Evolutionary conservation across 805 yeast species (phyloP), one percentile per base, ranked within the genome.

Genomic region (Candida ficus): DNA sequence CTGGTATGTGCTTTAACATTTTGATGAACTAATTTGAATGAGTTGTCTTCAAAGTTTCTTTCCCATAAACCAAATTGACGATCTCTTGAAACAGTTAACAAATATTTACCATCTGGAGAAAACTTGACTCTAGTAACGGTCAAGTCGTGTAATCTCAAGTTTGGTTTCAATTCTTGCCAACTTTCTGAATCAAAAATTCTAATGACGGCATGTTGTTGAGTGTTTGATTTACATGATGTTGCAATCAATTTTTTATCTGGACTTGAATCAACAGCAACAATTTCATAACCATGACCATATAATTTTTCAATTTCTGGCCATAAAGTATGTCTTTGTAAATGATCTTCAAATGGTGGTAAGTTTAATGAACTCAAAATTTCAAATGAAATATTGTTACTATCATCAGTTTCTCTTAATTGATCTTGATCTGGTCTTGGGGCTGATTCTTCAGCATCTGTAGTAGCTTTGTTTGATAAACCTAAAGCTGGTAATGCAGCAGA

Each of bases 201-300:
- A 20, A 93, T 74, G 12, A 82, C 93, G 0, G 97, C 95, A 62
- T 93, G 97, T 45, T 78, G 78, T 14, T 76, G 75, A 7, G 79
- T 76, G 60, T 91, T 91, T 4, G 98, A 89, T 45, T 82, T 75
- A 67, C 97, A 91, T n/a, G 97, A 85, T 8, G 95, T 79, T 3
- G 96, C 96, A 33, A 93, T 71, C 20, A 83, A 58, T 28, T 64
- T 58, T 12, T 77, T 73, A 51, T 75, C 79, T 5, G 81, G 78
- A 8, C 88, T 76, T 2, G 80, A 73, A 39, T 85, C 95, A 29
- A 89, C 71, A 33, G 91, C 74, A 0, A 88, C 78, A 29, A 90
- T 78, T 59, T 95, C 99, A 62, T 88, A 95, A 8, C 99, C 99
- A 60, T 93, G 99, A 0, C 99, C 99, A 56, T 93, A 93, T 33